Evolutionary conservation across 2,329 filamentous ascomycete species (phyloP).

Genomic region (Falciphora oryzae): DNA sequence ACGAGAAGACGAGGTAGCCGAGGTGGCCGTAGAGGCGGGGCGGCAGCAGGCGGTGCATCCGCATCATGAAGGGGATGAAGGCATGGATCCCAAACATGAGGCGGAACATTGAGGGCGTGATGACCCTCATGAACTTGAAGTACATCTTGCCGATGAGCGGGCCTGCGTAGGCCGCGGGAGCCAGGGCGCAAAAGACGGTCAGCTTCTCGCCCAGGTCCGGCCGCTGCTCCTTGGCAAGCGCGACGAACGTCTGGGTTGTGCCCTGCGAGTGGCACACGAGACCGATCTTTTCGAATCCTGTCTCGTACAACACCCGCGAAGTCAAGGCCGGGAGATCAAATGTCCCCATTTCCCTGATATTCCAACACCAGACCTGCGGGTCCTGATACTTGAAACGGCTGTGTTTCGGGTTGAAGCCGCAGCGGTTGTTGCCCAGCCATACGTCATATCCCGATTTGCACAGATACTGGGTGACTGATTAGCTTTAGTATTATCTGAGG

Average conservation of each 20-base stretch:
- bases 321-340: slow-evolving; percentile 79
- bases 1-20: slow-evolving; percentile 84
- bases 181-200: slow-evolving; percentile 84
- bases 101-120: slow-evolving; percentile 71
- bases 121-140: slow-evolving; percentile 84
- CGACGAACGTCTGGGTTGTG: slow-evolving; percentile 82
- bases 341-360: slow-evolving; percentile 88
- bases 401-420: slow-evolving; percentile 77
- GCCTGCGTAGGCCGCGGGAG: slow-evolving; percentile 85
- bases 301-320: slow-evolving; percentile 74
- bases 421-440: slow-evolving; percentile 92
- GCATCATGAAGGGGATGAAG: slow-evolving; percentile 93
- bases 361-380: slow-evolving; percentile 95
- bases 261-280: slow-evolving; percentile 87
- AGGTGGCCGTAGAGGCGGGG: slow-evolving; percentile 68
- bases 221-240: slow-evolving; percentile 81
- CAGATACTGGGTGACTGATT: slow-evolving; percentile 48
- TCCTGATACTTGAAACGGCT: slow-evolving; percentile 64
- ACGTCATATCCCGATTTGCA: slow-evolving; percentile 92
- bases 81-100: slow-evolving; percentile 85
- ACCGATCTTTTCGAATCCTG: slow-evolving; percentile 75
- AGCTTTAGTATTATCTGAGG: neutral
- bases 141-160: slow-evolving; percentile 81
- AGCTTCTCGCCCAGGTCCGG: slow-evolving; percentile 78
- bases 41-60: slow-evolving; percentile 64